Base-by-base conservation (phyloP, 345 rosid species). In the Eucalyptus coolabah region DNA sequence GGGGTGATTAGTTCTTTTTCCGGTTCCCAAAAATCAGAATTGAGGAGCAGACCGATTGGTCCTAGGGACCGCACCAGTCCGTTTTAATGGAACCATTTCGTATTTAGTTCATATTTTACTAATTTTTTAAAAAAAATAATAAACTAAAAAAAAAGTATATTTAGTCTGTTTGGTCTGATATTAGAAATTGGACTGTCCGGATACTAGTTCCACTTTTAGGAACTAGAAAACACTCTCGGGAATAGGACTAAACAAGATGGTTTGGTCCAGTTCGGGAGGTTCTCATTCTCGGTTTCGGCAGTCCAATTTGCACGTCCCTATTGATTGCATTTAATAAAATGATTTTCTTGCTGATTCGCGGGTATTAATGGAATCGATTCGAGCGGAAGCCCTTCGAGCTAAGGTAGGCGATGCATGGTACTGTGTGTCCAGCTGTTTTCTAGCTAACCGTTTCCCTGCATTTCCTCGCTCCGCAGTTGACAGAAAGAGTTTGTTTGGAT, bases 341-440 rank as follows among this genome's bases (percentile, higher is more conserved):
- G 34, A 63, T 63, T 30, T 69, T 69, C 42, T 69, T 32, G 44
- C 81, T 18, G 81, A 69, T 69, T 32, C 81, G 9, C 6, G 88
- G 88, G 32, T 12, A 60, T 87, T n/a, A 87, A 56, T 87, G 88
- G 37, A 37, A 28, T 40, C 17, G 83, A 77, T 19, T 6, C 16
- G 23, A 21, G 82, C 26, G 82, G 45, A 72, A 72, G 82, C 82
- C 21, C 9, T 19, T 19, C 7, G 83, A 56, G 63, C 63, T 56
- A 56, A 56, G 63, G 30, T 4, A 5, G 37, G 81, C 81, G 37
- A 17, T 77, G 83, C 83, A 77, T 77, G 45, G 30, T 60, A 54
- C 67, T 24, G 69, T 54, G 34, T 87, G 37, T 54, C 88, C 88
- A 87, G 88, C 88, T 87, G 88, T 87, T 87, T 44, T 24, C n/a